phyloP scores from a whole-genome alignment of 2,329 filamentous ascomycete genomes.

The Nigrospora osmanthi region DNA sequence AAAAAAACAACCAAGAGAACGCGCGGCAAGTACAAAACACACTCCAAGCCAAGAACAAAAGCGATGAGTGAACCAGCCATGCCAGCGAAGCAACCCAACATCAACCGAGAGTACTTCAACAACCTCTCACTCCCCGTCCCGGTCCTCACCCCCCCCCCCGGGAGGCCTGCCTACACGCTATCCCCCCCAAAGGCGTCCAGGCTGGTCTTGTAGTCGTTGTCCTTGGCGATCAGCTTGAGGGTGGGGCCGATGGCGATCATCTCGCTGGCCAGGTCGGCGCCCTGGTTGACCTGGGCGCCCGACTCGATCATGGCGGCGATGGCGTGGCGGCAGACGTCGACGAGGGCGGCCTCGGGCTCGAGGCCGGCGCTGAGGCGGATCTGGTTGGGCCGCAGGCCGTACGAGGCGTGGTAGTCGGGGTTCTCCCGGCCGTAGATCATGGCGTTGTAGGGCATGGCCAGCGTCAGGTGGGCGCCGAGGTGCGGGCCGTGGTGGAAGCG shows the following conservation, averaged over 20 bases:
- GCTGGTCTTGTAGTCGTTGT: not conserved
- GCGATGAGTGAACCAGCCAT: too few species aligned
- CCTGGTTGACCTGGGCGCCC: conserved; percentile 1
- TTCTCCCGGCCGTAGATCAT: conserved; percentile 32
- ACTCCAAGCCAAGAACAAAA: too few species aligned
- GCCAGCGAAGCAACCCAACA: too few species aligned
- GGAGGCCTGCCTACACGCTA: too few species aligned
- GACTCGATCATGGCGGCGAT: conserved; percentile 1
- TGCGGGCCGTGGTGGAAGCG: conserved; percentile 44
- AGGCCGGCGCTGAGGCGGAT: conserved; percentile 39
- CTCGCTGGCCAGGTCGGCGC: conserved; percentile 1
- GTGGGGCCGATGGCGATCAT: not conserved
- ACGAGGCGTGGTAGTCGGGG: conserved; percentile 24
- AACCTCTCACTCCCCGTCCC: too few species aligned
- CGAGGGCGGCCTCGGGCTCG: conserved; percentile 32
- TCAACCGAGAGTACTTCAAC: too few species aligned
- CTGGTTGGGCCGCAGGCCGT: conserved; percentile 30
- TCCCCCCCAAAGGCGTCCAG: too few species aligned
- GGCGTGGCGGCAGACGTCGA: conserved; percentile 13
- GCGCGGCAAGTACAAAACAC: too few species aligned
- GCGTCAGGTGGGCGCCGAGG: conserved; percentile 43
- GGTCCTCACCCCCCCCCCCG: too few species aligned
- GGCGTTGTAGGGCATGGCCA: conserved; percentile 39
- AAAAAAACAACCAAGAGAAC: too few species aligned
- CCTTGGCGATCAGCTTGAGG: too few species aligned